Base-by-base conservation (phyloP, 1,284 basidiomycete genomes). In the Boletus mariae region DNA sequence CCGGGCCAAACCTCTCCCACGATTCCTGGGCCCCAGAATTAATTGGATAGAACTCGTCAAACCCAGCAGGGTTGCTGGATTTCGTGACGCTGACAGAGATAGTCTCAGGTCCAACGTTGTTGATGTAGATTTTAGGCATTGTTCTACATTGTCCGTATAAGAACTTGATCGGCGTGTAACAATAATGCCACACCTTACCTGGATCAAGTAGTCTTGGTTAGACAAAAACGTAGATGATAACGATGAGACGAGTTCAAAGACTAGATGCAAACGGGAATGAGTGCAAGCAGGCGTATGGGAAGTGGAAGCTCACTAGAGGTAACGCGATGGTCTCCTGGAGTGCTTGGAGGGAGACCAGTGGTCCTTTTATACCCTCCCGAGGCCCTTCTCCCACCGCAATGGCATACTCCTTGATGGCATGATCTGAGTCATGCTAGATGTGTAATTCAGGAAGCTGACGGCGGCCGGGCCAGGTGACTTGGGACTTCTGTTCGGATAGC, bases 21-120 rank as follows among this genome's bases (percentile, higher is more conserved):
- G 1, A n/a, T 9, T 8, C 5, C 11, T 1, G 0, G 12, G 3
- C 13, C 7, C 15, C 13, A n/a, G 13, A 0, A 35, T 6, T 11
- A 35, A 35, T n/a, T 7, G 12, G 11, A 35, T 20, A 20, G 20
- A 35, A 35, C 3, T 35, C 34, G 5, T 3, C 15, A 15, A 2
- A 35, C 3, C 15, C 34, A 3, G 3, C 15, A 6, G 5, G 12
- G n/a, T 38, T 38, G 35, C n/a, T 38, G 13, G 1, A 2, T 5
- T 8, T n/a, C 9, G 35, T 38, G n/a, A 38, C 35, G 8, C n/a
- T n/a, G 13, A 38, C 35, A n/a, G 4, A 38, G 35, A 38, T 17
- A 17, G 35, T 9, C 1, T 1, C 17, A n/a, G 4, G 0, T 8
- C 5, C 29, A 29, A 2, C 1, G 4, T 35, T 35, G 12, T 38